A percentile compares a stretch with the other conserved stretches of the same genome.
phyloP scores from a whole-genome alignment of 768 basidiomycete genomes.

The Boletellus sp. region DNA sequence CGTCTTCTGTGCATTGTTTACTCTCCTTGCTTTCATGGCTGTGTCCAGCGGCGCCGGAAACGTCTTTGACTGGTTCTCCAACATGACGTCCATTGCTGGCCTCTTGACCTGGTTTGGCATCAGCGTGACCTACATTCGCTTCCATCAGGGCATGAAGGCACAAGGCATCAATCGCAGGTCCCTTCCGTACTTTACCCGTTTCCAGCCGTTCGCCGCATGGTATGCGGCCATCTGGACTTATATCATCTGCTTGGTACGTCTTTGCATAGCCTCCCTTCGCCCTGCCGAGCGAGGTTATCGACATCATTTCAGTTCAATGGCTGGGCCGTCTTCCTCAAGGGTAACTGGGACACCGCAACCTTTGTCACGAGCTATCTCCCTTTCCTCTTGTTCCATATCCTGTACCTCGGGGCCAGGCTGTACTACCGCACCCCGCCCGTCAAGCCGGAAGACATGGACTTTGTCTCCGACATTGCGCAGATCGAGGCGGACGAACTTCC shows the following conservation, averaged over 20 bases:
- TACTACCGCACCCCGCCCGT: conserved; percentile 29
- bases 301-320: conserved; percentile 46
- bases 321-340: conserved; percentile 50
- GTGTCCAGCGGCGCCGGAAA: conserved; percentile 58
- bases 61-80: conserved; percentile 80
- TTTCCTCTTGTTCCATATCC: conserved; percentile 63
- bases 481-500: conserved; percentile 70
- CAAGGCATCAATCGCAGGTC: conserved; percentile 72
- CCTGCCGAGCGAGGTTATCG: conserved; percentile 8
- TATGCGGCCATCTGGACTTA: conserved; percentile 35
- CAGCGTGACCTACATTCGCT: conserved; percentile 72
- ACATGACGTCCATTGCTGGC: conserved; percentile 67
- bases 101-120: conserved; percentile 84
- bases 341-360: conserved; percentile 51
- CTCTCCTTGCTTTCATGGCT: conserved; percentile 79
- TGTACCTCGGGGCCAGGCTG: conserved; percentile 61
- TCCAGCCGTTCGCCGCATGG: conserved; percentile 77
- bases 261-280: not conserved
- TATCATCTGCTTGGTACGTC: conserved; percentile 60
- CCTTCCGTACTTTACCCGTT: conserved; percentile 63
- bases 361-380: conserved; percentile 87
- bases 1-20: conserved; percentile 62
- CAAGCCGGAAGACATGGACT: conserved; percentile 74
- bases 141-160: conserved; percentile 74
- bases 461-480: conserved; percentile 63